Evolutionary conservation across 163 green algal genomes (phyloP), one percentile per base, ranked within the genome.

Genomic region (Prototheca cutis): DNA sequence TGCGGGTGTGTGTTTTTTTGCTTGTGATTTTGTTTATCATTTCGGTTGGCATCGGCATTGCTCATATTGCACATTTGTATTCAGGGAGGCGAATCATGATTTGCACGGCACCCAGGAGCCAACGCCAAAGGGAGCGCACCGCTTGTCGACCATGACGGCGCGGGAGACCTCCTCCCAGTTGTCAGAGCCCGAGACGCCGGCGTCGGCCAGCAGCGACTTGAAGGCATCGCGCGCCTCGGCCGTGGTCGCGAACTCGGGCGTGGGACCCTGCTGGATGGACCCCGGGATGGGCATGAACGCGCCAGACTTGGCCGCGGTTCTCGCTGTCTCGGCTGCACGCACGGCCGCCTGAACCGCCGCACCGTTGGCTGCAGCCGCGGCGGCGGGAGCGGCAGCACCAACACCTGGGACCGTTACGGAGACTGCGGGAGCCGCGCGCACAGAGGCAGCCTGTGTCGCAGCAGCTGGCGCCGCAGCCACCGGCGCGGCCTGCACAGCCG

Each of bases 221-320:
- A 94, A 94, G 4, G 80, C 83, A 31, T 84, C 80, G 67, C 86
- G 89, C 28, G 82, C 85, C 68, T 94, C 86, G 45, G 75, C 79
- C 64, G 68, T 63, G 4, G 68, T 75, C 18, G 68, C 61, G 19
- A 60, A 71, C 28, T 64, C 29, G 3, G 40, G 60, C 2, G 71
- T 70, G 3, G 71, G 57, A 17, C 71, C 71, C 28, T 55, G 49
- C 57, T 71, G 57, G 31, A 75, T 31, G 17, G 34, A 58, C 32
- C 24, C 61, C n/a, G 61, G 8, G 6, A 4, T 15, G 13, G 24
- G 8, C 15, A 55, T 21, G 13, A 65, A 32, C 1, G 10, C 47
- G n/a, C 47, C n/a, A 13, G 21, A 8, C 49, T 56, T n/a, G 21
- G 49, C 49, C 21, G 21, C 49, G 1, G 42, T 28, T 17, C 42